A percentile compares a stretch with the other conserved stretches of the same genome.
Conservation (phyloP, 2,329 filamentous ascomycete genomes). For the Claviceps purpurea region DNA sequence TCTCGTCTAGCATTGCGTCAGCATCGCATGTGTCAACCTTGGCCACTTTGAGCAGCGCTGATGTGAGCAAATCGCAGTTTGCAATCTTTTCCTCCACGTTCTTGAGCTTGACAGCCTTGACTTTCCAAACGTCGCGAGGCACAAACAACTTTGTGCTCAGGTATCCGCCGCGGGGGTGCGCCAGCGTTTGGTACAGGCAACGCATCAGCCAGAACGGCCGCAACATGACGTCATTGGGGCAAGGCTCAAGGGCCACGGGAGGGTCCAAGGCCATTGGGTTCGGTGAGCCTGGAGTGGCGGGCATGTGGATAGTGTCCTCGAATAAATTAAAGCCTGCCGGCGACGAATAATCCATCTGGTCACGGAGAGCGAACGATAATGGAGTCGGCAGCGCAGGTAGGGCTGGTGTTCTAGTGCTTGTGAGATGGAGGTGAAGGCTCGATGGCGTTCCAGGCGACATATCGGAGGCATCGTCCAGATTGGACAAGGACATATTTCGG, state of each 20-base stretch:
- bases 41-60: conserved; percentile 70
- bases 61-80: conserved; percentile 81
- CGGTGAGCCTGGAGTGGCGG: conserved; percentile 48
- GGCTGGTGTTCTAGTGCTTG: conserved; percentile 31
- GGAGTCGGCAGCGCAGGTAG: conserved; percentile 57
- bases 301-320: conserved; percentile 67
- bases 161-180: conserved; percentile 84
- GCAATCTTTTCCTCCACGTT: conserved; percentile 86
- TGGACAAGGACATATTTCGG: conserved; percentile 57
- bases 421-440: conserved; percentile 54
- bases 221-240: conserved; percentile 77
- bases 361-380: conserved; percentile 46
- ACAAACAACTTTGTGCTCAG: conserved; percentile 85
- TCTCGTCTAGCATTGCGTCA: conserved; percentile 83
- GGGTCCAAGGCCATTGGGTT: conserved; percentile 48
- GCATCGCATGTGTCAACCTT: conserved; percentile 81
- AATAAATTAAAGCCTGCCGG: conserved; percentile 68
- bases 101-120: conserved; percentile 87
- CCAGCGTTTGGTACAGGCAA: conserved; percentile 81
- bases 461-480: conserved; percentile 48
- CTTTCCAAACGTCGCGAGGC: conserved; percentile 83
- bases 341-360: conserved; percentile 41
- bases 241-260: conserved; percentile 75
- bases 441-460: conserved; percentile 62
- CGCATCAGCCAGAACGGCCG: conserved; percentile 97